Base-by-base conservation (phyloP, 2,329 filamentous ascomycete genomes). In the Neonectria hederae region DNA sequence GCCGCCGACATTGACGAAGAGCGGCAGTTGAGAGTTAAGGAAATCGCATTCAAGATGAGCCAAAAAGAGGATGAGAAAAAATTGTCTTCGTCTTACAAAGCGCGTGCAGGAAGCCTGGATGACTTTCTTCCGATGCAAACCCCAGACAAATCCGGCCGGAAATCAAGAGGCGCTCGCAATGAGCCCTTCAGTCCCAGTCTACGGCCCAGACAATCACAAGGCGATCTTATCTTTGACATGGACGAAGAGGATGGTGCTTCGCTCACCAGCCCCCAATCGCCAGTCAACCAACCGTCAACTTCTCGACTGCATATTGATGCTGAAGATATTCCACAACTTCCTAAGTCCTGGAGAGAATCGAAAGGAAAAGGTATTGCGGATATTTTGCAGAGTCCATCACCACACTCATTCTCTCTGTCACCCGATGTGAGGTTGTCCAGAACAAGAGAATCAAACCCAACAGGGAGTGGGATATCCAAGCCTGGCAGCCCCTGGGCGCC, bases 181-280 rank as follows among this genome's bases (percentile, higher is more conserved):
- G 87, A 88, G 65, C 83, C 84, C 0, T 84, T 86, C 55, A 92
- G 89, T 60, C 93, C 93, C 1, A 83, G 81, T 19, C 82, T 96
- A 48, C 89, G 87, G 59, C 84, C 90, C 1, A 93, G 89, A 72
- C 85, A 84, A 21, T 94, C 91, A 0, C 82, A 85, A 1, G 85
- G 84, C 40, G 94, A 97, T 70, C 84, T 97, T 59, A 97, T 97
- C 77, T 97, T 97, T 75, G 89, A 93, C 69, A 97, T 97, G 94
- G 95, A 97, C 63, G 94, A 97, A 40, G 93, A 94, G 46, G 85
- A 84, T 10, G 68, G 72, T 0, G 72, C 76, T 7, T 70, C 69
- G 1, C 60, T 69, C 8, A 65, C 67, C 26, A 81, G 77, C 53
- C 76, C 79, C 3, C 53, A 58, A 13, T 76, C 74, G 9, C 71